Conservation (phyloP, 139 green algal genomes). For the Chlamydomonas urium region DNA sequence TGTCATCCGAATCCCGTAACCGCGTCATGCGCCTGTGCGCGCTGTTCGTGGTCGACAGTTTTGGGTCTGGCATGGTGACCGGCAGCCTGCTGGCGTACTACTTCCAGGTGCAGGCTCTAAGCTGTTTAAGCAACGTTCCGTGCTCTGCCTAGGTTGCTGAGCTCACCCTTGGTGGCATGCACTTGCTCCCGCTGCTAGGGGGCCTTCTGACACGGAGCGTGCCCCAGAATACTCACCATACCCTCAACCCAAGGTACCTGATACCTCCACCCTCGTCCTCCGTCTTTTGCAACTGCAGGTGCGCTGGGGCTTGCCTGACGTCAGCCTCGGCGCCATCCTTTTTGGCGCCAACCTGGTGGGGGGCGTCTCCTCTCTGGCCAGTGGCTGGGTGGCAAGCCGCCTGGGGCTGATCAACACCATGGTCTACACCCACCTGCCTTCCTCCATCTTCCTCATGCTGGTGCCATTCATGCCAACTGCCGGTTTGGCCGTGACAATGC, state of each 20-base stretch:
- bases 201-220: no score
- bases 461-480: slow-evolving; percentile 27
- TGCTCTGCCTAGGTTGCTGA: not conserved
- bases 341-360: not conserved
- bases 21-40: not conserved
- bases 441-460: slow-evolving; percentile 27
- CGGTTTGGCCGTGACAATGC: not conserved
- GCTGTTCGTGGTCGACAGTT: slow-evolving; percentile 4
- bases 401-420: slow-evolving; percentile 40
- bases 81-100: slow-evolving; percentile 9
- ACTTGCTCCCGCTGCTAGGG: no score
- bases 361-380: slow-evolving; percentile 15
- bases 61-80: not conserved
- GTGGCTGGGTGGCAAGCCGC: slow-evolving; percentile 16
- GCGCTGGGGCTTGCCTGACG: not conserved
- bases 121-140: not conserved
- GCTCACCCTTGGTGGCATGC: not conserved
- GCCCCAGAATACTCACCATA: no score
- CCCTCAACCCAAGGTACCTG: no score
- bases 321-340: not conserved
- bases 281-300: no score
- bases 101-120: slow-evolving; percentile 4
- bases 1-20: no score
- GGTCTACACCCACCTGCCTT: slow-evolving; percentile 41
- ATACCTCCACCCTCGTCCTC: no score